phyloP scores from a whole-genome alignment of 176 grass and related monocot genomes.

The Dendrocalamus sinicus region DNA sequence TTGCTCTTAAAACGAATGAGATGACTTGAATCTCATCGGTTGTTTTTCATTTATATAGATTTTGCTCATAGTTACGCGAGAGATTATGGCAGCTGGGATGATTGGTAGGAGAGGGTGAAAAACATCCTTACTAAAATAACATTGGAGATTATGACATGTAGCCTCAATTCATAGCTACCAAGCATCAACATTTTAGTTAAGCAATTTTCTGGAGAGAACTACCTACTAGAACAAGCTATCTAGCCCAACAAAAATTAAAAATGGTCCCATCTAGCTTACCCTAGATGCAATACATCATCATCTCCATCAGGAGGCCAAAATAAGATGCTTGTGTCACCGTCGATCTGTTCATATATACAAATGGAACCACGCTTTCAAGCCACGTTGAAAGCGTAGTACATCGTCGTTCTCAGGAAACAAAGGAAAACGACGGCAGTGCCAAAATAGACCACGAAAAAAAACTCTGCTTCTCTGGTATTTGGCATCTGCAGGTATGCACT shows the following conservation, averaged over 20 bases:
- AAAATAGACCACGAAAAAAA: not conserved
- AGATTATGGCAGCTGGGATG: no score
- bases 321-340: slow-evolving; percentile 27
- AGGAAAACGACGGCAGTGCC: not conserved
- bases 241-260: not conserved
- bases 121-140: no score
- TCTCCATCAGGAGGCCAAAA: not conserved
- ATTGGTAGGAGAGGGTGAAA: no score
- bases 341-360: not conserved
- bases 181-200: no score
- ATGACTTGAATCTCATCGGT: no score
- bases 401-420: no score
- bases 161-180: no score
- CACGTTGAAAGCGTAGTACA: slow-evolving; percentile 22
- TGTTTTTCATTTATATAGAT: no score
- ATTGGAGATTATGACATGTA: no score
- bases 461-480: not conserved
- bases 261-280: not conserved
- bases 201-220: not conserved
- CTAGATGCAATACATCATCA: not conserved
- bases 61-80: no score
- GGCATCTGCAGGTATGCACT: not conserved
- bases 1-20: no score
- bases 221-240: not conserved
- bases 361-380: not conserved